A percentile compares a stretch with the other conserved stretches of the same genome.
phyloP scores from a whole-genome alignment of 305 asterid species.

The Solanum aculeatissimum region DNA sequence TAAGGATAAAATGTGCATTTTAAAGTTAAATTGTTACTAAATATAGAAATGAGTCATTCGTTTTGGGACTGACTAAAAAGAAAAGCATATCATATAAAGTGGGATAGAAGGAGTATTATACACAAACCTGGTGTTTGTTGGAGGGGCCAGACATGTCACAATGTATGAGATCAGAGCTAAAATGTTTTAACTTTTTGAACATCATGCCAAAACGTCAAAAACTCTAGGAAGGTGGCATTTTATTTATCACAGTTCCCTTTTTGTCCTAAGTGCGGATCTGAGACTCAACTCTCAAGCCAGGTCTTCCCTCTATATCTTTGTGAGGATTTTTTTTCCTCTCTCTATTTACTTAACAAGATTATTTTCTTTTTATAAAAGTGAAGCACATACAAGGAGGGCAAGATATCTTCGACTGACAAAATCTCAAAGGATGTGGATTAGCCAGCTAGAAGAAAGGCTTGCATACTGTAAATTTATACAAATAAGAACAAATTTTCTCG shows the following conservation, averaged over 20 bases:
- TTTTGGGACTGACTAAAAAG: no score
- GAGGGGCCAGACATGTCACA: background rate
- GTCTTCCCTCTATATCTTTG: background rate
- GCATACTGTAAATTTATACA: background rate
- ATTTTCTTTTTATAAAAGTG: background rate
- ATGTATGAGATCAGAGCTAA: background rate
- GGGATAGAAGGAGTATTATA: background rate
- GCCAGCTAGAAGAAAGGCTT: background rate
- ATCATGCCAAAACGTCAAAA: background rate
- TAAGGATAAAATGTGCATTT: no score
- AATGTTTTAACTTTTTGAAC: background rate
- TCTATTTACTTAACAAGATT: background rate
- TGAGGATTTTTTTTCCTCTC: background rate
- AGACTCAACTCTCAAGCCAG: background rate
- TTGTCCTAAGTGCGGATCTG: background rate
- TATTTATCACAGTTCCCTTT: background rate
- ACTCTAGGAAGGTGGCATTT: background rate
- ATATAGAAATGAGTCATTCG: no score
- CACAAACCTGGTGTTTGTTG: background rate
- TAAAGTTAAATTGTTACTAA: no score
- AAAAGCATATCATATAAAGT: no score
- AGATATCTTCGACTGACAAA: background rate
- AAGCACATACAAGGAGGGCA: background rate
- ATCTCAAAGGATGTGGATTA: background rate
- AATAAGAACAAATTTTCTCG: background rate